These are phyloP conservation scores for Metarhizium brunneum DNA, from an alignment of 2,329 filamentous ascomycete genomes.

Conservation along the genomic window DNA sequence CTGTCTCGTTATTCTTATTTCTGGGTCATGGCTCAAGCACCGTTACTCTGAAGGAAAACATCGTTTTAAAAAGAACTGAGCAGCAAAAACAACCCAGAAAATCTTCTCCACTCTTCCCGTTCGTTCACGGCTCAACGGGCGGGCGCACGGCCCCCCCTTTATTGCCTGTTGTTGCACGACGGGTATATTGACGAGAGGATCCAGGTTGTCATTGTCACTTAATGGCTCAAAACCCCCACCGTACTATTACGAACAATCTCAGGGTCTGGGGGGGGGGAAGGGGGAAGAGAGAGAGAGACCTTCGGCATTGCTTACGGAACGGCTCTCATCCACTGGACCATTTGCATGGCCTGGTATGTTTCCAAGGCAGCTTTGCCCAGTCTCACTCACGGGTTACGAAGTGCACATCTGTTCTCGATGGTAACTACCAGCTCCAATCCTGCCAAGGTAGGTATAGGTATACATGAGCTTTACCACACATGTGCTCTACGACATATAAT, in stretches of 20 bases:
- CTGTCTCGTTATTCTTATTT: not conserved
- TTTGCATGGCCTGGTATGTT: not conserved
- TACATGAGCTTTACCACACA: no score
- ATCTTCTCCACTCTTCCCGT: not conserved
- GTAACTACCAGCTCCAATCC: no score
- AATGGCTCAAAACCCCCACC: no score
- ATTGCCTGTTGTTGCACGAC: not conserved
- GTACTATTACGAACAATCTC: not conserved
- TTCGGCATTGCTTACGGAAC: not conserved
- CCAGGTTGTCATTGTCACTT: no score
- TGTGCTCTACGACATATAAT: not conserved
- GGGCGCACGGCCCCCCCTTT: not conserved
- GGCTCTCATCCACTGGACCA: not conserved
- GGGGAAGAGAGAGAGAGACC: not conserved
- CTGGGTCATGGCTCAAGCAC: not conserved
- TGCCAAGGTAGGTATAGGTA: no score
- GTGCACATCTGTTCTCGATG: no score
- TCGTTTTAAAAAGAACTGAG: not conserved
- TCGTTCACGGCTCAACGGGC: not conserved
- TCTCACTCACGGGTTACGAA: no score
- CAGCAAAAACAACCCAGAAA: not conserved
- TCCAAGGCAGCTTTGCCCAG: no score
- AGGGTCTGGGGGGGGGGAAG: not conserved
- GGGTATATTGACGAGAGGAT: no score
- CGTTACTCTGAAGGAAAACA: not conserved